Conservation (phyloP, 495 filamentous ascomycete genomes). For the Lepidopterella palustris region DNA sequence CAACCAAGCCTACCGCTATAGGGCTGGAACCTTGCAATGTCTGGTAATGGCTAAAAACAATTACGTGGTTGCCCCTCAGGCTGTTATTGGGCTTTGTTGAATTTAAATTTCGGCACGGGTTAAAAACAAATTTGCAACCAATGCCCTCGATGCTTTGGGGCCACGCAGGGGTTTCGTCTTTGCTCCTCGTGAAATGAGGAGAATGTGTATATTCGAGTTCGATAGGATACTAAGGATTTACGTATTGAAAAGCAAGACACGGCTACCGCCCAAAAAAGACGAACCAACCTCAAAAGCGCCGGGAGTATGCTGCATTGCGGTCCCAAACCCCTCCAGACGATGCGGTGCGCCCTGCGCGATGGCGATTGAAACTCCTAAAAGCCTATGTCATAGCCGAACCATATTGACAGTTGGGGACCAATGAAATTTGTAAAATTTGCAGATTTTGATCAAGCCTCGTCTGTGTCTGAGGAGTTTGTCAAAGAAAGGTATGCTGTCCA, state of each 20-base stretch:
- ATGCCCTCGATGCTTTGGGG: background rate
- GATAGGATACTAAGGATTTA: background rate
- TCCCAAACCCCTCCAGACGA: background rate
- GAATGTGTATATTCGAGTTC: background rate
- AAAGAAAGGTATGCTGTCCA: conserved; percentile 99
- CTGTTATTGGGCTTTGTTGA: too few relatives aligned
- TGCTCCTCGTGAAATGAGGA: background rate
- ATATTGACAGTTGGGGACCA: background rate
- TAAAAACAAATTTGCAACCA: too few relatives aligned
- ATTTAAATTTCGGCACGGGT: too few relatives aligned
- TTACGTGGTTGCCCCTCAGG: too few relatives aligned
- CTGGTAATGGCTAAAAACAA: too few relatives aligned
- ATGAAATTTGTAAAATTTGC: conserved; percentile 9
- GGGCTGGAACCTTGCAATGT: background rate
- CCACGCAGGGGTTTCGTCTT: background rate
- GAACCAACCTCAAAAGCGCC: background rate
- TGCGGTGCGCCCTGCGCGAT: background rate
- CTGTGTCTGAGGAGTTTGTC: conserved; percentile 82
- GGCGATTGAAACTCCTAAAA: background rate
- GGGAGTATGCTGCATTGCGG: background rate
- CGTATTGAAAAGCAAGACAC: background rate
- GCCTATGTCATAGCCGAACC: background rate
- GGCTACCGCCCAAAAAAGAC: background rate
- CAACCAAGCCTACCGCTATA: background rate
- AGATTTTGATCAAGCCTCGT: conserved; percentile 47